Percentiles rank a stretch among this genome's conserved stretches.
Evolutionary conservation across 306 rosid genomes (phyloP).

Genomic region (Gillenia trifoliata): DNA sequence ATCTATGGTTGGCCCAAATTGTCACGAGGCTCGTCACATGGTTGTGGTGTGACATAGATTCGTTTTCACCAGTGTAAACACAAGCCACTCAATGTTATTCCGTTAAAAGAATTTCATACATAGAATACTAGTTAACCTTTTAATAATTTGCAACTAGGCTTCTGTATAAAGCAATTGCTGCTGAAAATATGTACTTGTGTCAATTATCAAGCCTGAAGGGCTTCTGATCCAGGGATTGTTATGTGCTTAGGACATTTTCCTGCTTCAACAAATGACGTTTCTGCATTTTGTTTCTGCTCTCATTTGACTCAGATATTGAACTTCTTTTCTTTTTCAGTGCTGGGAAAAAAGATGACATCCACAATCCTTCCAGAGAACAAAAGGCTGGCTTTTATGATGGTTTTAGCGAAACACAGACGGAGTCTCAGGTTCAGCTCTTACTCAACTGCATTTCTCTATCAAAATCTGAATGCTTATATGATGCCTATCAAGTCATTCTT

Average conservation of each 20-base stretch:
- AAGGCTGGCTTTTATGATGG: constrained; percentile 49
- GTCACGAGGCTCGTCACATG: not conserved
- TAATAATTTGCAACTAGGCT: not conserved
- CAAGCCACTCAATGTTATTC: not conserved
- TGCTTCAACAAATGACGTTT: not conserved
- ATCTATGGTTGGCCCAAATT: not conserved
- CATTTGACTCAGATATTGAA: constrained; percentile 22
- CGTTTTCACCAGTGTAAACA: not conserved
- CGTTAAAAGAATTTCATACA: not conserved
- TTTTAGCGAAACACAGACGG: constrained; percentile 89
- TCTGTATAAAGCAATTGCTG: not conserved
- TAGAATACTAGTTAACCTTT: not conserved
- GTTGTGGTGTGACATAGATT: not conserved
- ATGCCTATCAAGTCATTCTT: not conserved
- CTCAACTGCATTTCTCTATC: not conserved
- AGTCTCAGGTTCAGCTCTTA: constrained; percentile 70
- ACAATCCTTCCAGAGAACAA: constrained; percentile 37
- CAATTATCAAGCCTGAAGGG: not conserved
- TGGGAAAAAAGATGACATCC: constrained; percentile 44
- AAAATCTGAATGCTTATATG: not conserved
- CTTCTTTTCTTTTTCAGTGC: constrained; percentile 24
- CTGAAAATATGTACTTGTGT: not conserved
- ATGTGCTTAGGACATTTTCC: not conserved
- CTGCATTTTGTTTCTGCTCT: not conserved
- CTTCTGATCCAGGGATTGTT: not conserved